Percentiles rank a stretch among this genome's conserved stretches.
Evolutionary conservation across 225 moss, liverwort and hornwort genomes (phyloP).

Genomic region (Lunularia cruciata): DNA sequence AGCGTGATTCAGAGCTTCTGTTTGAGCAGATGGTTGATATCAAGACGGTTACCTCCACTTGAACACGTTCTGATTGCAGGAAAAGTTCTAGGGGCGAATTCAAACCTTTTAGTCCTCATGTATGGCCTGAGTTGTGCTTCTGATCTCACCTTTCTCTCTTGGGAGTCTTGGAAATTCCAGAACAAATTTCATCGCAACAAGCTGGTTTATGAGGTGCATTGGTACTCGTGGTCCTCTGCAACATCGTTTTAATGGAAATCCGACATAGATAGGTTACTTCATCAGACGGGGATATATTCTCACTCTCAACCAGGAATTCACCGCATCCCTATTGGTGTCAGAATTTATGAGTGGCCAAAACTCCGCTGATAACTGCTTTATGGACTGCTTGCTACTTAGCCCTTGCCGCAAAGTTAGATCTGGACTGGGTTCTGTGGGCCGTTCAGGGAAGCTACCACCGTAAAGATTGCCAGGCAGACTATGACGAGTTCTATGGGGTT

Average conservation of each 20-base stretch:
- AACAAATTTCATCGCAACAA: constrained; percentile 42
- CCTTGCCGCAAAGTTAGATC: constrained; percentile 32
- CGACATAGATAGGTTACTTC: constrained; percentile 45
- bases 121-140: constrained; percentile 51
- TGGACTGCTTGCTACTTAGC: constrained; percentile 59
- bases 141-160: constrained; percentile 47
- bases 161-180: constrained; percentile 8
- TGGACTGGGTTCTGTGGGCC: constrained; percentile 70
- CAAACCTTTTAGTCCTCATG: constrained; percentile 45
- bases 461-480: constrained; percentile 42
- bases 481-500: constrained; percentile 56
- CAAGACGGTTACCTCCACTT: too few relatives aligned
- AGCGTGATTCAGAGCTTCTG: too few relatives aligned
- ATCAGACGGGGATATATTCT: constrained; percentile 37
- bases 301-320: constrained; percentile 27
- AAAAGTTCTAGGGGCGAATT: constrained; percentile 45
- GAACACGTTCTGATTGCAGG: too few relatives aligned
- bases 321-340: constrained; percentile 43
- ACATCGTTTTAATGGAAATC: constrained; percentile 38
- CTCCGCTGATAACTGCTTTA: constrained; percentile 38
- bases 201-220: constrained; percentile 65
- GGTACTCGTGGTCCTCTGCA: constrained; percentile 44
- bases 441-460: constrained; percentile 71
- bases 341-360: constrained; percentile 35
- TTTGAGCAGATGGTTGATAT: too few relatives aligned